Percentiles rank a stretch among this genome's conserved stretches.
Conservation (phyloP, 116 monocot genomes). For the Posidonia oceanica region DNA sequence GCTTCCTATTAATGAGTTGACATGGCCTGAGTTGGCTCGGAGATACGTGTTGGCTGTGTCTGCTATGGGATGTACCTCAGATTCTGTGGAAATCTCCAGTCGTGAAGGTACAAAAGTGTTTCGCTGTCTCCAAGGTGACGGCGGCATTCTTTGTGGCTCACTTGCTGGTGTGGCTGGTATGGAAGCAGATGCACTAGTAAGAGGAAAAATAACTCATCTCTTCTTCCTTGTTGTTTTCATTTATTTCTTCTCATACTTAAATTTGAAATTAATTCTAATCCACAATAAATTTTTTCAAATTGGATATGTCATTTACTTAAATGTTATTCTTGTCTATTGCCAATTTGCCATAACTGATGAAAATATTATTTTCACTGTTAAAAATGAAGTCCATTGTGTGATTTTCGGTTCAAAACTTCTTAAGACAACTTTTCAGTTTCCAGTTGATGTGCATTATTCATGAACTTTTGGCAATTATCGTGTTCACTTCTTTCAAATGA, state of each 20-base stretch:
- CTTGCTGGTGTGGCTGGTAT: slow-evolving; percentile 82
- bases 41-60: slow-evolving; percentile 79
- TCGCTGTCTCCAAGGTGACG: slow-evolving; percentile 90
- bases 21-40: slow-evolving; percentile 94
- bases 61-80: slow-evolving; percentile 40
- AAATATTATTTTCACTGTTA: no score
- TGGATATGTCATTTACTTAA: no score
- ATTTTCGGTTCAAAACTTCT: no score
- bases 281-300: no score
- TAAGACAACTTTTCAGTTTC: no score
- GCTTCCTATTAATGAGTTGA: slow-evolving; percentile 61
- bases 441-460: no score
- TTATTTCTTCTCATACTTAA: background rate
- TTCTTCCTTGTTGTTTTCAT: background rate
- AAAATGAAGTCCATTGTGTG: no score
- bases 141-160: slow-evolving; percentile 88
- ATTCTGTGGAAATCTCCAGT: slow-evolving; percentile 49
- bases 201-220: slow-evolving; percentile 4
- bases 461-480: no score
- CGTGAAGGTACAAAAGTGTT: slow-evolving; percentile 78
- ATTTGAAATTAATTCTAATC: background rate
- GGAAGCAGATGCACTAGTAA: slow-evolving; percentile 97
- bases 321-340: no score
- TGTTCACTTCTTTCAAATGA: no score
- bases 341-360: no score